Evolutionary conservation across 345 rosid genomes (phyloP), one percentile per base, ranked within the genome.

Genomic region (Salix dunnii): DNA sequence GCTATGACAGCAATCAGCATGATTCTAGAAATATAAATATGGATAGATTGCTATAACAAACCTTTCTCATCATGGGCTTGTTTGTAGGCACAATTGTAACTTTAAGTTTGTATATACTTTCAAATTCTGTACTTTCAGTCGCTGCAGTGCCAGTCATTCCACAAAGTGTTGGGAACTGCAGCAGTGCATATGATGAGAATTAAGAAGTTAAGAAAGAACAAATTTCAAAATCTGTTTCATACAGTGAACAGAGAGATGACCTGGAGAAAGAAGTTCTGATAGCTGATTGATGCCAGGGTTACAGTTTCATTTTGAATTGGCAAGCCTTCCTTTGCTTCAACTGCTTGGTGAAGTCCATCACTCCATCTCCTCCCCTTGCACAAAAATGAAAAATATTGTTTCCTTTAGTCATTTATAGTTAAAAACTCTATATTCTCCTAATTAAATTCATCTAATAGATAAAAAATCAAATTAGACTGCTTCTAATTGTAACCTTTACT

Each of bases 111-210:
- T 93, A 95, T 82, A 95, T 95, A 89, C 97, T 95, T 87, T 91
- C 97, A 85, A 95, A 95, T 88, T 95, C 99, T 36, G 97, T 88
- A 84, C 92, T 88, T 85, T 95, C 99, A 38, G 99, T 95, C 2
- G 99, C 91, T 27, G 99, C 99, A 77, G 99, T 95, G 62, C 99
- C 99, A 83, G 99, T 95, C 99, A 95, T 95, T 72, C 97, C 99
- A 74, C 99, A 95, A 78, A 93, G 97, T 89, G 89, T 95, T 28
- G 97, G 97, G 77, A 93, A 95, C 99, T 95, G 88, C 77, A 73
- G 36, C 2, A 4, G 25, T 23, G 33, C 65, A 77, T 23, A 77
- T 38, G 53, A 67, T n/a, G 64, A 51, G 83, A 76, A 63, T 72
- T 53, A 61, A 40, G 70, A 76, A 69, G 73, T 23, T 64, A 36